Conservation (phyloP, 2,329 filamentous ascomycete species). For the Venturia aucupariae region DNA sequence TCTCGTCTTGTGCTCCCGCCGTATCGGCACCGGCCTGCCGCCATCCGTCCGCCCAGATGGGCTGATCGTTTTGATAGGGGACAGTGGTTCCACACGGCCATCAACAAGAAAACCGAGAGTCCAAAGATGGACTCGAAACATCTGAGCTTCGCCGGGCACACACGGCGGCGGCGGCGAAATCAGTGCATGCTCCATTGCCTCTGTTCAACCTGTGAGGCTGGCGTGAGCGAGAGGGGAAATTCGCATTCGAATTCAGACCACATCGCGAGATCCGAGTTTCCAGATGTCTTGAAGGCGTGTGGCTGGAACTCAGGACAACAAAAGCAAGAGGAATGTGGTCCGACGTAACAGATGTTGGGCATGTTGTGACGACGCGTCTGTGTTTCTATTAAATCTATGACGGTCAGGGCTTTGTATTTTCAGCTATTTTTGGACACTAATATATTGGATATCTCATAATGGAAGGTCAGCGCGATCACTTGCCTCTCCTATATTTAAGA, state of each 20-base stretch:
- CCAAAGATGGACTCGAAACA: background rate
- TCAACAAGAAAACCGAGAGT: background rate
- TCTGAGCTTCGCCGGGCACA: background rate
- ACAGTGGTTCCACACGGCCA: background rate
- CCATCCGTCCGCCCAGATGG: background rate
- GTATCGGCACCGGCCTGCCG: background rate
- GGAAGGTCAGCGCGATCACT: background rate
- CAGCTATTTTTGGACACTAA: background rate
- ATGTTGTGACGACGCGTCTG: background rate
- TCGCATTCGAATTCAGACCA: background rate
- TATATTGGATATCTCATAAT: background rate
- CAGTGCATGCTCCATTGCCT: background rate
- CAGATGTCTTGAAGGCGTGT: background rate
- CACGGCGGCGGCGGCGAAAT: background rate
- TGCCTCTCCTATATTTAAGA: background rate
- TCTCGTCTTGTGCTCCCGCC: background rate
- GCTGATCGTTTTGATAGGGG: background rate
- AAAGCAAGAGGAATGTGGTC: background rate
- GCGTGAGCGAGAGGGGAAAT: background rate
- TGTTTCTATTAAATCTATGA: background rate
- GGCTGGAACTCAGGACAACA: background rate
- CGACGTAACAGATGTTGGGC: background rate
- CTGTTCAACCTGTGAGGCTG: background rate
- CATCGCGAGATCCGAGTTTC: background rate
- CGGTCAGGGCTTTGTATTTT: background rate